Evolutionary conservation across 495 filamentous ascomycete species (phyloP).

Genomic region (Gamarada debralockiae): DNA sequence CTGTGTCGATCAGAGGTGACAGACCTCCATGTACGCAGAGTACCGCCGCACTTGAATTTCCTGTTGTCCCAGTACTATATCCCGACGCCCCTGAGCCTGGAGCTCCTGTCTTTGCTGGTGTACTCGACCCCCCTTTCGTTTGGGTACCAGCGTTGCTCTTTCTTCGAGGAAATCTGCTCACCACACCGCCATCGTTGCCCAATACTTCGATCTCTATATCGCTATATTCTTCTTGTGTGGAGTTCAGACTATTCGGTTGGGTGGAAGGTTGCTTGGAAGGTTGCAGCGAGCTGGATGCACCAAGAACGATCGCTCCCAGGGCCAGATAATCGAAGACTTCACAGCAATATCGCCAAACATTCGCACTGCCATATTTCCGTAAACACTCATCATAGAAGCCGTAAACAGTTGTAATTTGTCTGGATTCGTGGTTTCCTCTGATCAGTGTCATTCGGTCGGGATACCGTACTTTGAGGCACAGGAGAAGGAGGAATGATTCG

Average conservation of each 20-base stretch:
- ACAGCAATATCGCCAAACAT: conserved; percentile 98
- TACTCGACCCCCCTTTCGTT: conserved; percentile 23
- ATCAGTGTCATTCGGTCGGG: conserved; percentile 97
- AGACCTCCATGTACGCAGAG: conserved; percentile 95
- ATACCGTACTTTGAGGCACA: conserved; percentile 96
- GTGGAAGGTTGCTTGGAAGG: conserved; percentile 43
- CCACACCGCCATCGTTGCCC: conserved; percentile 73
- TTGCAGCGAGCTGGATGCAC: conserved; percentile 71
- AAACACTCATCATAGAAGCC: conserved; percentile 99
- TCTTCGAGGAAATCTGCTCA: conserved; percentile 62
- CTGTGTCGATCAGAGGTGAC: conserved; percentile 83
- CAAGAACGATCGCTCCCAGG: conserved; percentile 88
- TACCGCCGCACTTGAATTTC: conserved; percentile 72
- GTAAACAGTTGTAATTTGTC: conserved; percentile 97
- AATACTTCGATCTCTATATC: conserved; percentile 91
- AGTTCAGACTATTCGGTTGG: conserved; percentile 31
- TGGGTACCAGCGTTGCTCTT: conserved; percentile 16
- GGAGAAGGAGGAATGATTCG: conserved; percentile 90
- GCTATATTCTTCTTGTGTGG: conserved; percentile 43
- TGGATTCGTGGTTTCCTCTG: conserved; percentile 94
- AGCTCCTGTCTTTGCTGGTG: conserved; percentile 53
- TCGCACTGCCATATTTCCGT: conserved; percentile 94
- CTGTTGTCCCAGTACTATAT: conserved; percentile 57
- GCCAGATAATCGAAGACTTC: conserved; percentile 98
- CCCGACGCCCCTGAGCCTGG: conserved; percentile 76